phyloP scores from a whole-genome alignment of 768 basidiomycete species.

The Amanita molliuscula region DNA sequence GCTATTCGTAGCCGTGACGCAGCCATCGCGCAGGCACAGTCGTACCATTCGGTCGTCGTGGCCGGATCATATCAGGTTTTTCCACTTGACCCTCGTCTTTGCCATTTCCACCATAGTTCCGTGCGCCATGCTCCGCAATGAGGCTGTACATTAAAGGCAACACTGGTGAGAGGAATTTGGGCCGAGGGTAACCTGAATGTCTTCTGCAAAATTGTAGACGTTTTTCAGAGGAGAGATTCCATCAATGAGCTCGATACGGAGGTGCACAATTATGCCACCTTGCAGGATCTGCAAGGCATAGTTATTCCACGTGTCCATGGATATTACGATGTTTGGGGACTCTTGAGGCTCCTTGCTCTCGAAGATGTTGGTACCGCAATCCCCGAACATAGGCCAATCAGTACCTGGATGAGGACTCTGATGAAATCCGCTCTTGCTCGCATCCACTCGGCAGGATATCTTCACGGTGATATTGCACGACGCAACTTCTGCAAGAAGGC shows the following conservation, averaged over 20 bases:
- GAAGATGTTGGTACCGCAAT: slow-evolving; percentile 10
- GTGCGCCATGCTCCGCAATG: slow-evolving; percentile 2
- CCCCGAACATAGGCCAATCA: slow-evolving; percentile 4
- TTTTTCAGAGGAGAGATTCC: background rate
- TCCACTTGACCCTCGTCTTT: slow-evolving; percentile 7
- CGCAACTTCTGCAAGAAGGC: slow-evolving; percentile 11
- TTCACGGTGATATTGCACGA: slow-evolving; percentile 9
- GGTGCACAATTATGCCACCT: slow-evolving; percentile 6
- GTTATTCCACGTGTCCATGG: slow-evolving; percentile 5
- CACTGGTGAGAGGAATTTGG: slow-evolving; percentile 2
- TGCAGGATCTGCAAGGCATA: slow-evolving; percentile 8
- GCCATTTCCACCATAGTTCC: slow-evolving; percentile 6
- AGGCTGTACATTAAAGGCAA: slow-evolving; percentile 4
- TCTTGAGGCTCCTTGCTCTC: slow-evolving; percentile 10
- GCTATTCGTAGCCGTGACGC: slow-evolving; percentile 2
- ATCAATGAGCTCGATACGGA: slow-evolving; percentile 3
- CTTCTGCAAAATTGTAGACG: slow-evolving; percentile 8
- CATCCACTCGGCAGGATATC: slow-evolving; percentile 7
- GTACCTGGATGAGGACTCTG: slow-evolving; percentile 1
- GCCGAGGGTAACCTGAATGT: background rate
- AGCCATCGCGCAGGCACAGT: slow-evolving; percentile 4
- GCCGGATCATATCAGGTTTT: slow-evolving; percentile 6
- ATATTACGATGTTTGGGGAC: slow-evolving; percentile 11
- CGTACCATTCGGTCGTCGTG: background rate
- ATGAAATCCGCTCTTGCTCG: slow-evolving; percentile 7